These are phyloP conservation scores for Wallacemonas rigidus DNA, from an alignment of 208 protist species.

Conservation along the genomic window DNA sequence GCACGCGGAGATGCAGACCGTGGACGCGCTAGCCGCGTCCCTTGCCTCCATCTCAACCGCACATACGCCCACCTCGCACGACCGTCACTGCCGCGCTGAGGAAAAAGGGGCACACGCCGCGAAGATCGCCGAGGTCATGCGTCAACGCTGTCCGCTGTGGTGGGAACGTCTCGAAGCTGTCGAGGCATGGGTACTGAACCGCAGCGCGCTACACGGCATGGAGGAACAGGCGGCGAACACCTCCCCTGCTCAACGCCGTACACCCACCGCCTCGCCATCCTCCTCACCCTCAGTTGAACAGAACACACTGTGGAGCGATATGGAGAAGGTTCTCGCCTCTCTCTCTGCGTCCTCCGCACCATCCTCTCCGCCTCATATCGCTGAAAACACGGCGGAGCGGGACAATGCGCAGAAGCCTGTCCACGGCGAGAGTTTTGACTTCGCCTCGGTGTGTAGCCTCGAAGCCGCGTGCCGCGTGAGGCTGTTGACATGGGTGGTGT, in stretches of 20 bases:
- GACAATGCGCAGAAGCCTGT: background rate
- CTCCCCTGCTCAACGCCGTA: background rate
- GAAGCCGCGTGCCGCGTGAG: conserved; percentile 24
- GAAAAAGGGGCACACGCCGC: too few species aligned
- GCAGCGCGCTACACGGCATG: conserved; percentile 2
- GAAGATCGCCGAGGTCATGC: background rate
- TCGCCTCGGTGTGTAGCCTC: conserved; percentile 2
- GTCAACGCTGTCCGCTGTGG: background rate
- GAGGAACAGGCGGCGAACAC: background rate
- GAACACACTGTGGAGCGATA: background rate
- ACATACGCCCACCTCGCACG: too few species aligned
- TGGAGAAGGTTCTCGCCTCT: background rate
- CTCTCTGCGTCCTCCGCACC: background rate
- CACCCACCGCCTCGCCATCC: background rate
- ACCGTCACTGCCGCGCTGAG: too few species aligned
- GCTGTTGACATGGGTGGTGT: conserved; percentile 32
- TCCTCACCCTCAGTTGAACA: background rate
- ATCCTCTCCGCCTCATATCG: background rate
- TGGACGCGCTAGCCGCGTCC: background rate
- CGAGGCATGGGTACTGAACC: conserved; percentile 6
- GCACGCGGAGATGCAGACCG: background rate
- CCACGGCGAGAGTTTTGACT: background rate
- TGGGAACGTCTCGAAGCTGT: background rate
- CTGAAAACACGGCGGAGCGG: background rate
- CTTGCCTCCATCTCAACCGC: background rate